A percentile compares a stretch with the other conserved stretches of the same genome.
Conservation (phyloP, 352 stramenopile genomes). For the Blastocystis sp. region DNA sequence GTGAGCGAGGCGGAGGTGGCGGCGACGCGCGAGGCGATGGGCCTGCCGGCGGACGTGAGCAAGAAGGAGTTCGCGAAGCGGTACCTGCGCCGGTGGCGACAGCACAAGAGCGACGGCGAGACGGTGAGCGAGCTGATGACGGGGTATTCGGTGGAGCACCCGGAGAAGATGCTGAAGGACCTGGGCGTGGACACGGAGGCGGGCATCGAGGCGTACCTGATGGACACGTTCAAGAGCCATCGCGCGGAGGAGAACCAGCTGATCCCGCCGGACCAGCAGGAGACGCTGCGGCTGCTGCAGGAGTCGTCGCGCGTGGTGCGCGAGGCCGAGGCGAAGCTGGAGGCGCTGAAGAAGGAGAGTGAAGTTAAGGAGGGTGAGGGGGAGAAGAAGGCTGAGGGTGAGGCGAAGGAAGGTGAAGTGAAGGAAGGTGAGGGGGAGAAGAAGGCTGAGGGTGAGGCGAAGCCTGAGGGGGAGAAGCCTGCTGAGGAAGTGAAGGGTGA, state of each 20-base stretch:
- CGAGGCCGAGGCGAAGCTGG: not conserved
- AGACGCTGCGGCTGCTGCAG: not conserved
- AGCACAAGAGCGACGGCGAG: not conserved
- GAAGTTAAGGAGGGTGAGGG: not conserved
- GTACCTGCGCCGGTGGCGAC: not conserved
- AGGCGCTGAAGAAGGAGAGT: not conserved
- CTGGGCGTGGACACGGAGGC: conserved; percentile 41
- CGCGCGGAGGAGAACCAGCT: not conserved
- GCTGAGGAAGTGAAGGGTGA: no score
- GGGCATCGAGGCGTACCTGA: conserved; percentile 25
- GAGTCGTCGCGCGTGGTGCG: not conserved
- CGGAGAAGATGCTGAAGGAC: conserved; percentile 18
- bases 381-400: not conserved
- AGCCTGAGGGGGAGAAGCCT: no score
- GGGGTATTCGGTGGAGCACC: conserved; percentile 18
- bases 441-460: not conserved
- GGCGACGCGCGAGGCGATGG: not conserved
- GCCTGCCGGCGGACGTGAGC: not conserved
- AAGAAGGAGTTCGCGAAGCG: conserved; percentile 14
- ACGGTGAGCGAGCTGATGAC: conserved; percentile 20
- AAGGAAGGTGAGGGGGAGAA: not conserved
- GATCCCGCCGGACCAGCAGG: conserved; percentile 1
- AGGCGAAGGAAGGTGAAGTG: not conserved
- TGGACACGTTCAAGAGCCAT: conserved; percentile 35
- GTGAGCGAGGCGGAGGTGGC: not conserved